Evolutionary conservation across 1,284 basidiomycete species (phyloP).

Genomic region (Caloboletus firmus): DNA sequence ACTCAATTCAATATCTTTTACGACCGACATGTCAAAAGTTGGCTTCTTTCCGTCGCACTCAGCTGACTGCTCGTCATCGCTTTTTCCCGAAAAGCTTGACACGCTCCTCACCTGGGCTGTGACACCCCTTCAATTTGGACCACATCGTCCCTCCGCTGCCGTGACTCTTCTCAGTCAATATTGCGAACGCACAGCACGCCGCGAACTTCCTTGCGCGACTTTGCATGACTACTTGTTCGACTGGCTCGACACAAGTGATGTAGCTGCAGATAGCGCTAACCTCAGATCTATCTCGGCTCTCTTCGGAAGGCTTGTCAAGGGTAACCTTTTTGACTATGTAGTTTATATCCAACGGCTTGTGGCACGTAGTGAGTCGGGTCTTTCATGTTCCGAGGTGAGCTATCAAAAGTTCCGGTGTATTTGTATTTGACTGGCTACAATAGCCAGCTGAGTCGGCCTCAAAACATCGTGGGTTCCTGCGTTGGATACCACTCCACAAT

Average conservation of each 20-base stretch:
- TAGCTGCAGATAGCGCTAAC: conserved; percentile 59
- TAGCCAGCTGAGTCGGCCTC: conserved; percentile 40
- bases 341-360: conserved; percentile 84
- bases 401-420: not conserved
- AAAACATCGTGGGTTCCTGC: conserved; percentile 65
- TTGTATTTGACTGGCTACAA: not conserved
- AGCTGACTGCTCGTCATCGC: conserved; percentile 41
- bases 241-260: conserved; percentile 77
- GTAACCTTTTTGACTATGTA: conserved; percentile 80
- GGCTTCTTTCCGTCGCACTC: conserved; percentile 54
- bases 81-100: conserved; percentile 71
- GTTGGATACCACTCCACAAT: conserved; percentile 66
- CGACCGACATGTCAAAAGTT: conserved; percentile 64
- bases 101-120: conserved; percentile 87
- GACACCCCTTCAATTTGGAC: conserved; percentile 79
- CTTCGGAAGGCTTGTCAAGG: conserved; percentile 77
- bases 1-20: conserved; percentile 76
- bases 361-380: conserved; percentile 70
- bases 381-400: conserved; percentile 55
- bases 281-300: conserved; percentile 66
- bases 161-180: conserved; percentile 74
- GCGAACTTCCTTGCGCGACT: conserved; percentile 54
- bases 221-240: conserved; percentile 77
- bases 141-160: conserved; percentile 81
- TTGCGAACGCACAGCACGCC: conserved; percentile 60